Conservation (phyloP, 2,329 filamentous ascomycete species). For the Venturia asperata region DNA sequence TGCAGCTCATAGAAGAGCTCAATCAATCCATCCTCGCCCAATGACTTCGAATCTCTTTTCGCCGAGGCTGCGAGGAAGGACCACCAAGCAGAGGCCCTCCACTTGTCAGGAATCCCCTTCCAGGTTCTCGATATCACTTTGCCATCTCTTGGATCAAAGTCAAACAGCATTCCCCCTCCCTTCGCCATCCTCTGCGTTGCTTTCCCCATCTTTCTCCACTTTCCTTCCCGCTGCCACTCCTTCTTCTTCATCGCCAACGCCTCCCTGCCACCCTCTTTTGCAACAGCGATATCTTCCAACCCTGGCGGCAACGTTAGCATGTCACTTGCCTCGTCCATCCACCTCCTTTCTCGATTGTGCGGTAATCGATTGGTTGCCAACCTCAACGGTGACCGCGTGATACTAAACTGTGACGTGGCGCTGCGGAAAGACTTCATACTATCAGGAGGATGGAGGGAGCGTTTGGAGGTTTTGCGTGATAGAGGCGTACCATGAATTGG, state of each 20-base stretch:
- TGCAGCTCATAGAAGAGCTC: constrained; percentile 66
- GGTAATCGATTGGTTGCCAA: constrained; percentile 47
- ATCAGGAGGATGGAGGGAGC: constrained; percentile 36
- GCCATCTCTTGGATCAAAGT: constrained; percentile 73
- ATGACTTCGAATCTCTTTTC: constrained; percentile 53
- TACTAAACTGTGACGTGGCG: constrained; percentile 35
- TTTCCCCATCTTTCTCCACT: constrained; percentile 61
- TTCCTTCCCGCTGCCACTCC: constrained; percentile 56
- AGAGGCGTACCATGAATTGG: constrained; percentile 21
- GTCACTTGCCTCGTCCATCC: constrained; percentile 54
- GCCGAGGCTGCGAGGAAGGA: constrained; percentile 79
- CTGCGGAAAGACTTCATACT: constrained; percentile 33
- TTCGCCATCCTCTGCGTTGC: constrained; percentile 28
- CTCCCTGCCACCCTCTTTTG: constrained; percentile 41
- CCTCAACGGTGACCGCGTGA: constrained; percentile 39
- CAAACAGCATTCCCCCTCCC: constrained; percentile 56
- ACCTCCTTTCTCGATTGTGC: constrained; percentile 39
- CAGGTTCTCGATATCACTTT: constrained; percentile 84
- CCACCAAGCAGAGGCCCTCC: constrained; percentile 91
- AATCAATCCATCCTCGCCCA: constrained; percentile 64
- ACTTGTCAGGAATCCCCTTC: constrained; percentile 97
- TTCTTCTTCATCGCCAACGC: constrained; percentile 48
- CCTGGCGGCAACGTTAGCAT: constrained; percentile 57
- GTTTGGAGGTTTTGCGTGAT: constrained; percentile 6
- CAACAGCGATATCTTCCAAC: constrained; percentile 38